A percentile compares a stretch with the other conserved stretches of the same genome.
Evolutionary conservation across 768 basidiomycete species (phyloP).

Genomic region (Kwoniella europaea): DNA sequence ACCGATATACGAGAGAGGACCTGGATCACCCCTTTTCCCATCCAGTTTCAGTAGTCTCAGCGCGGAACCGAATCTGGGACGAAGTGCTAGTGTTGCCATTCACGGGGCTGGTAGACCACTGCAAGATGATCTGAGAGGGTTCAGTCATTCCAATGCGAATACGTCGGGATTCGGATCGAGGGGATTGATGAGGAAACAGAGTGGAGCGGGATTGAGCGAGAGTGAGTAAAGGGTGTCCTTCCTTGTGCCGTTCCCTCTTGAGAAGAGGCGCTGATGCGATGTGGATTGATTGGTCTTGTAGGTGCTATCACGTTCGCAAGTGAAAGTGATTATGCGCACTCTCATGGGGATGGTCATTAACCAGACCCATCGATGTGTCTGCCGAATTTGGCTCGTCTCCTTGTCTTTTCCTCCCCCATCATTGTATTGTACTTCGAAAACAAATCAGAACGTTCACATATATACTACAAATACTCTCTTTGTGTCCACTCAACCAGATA

Average conservation of each 20-base stretch:
- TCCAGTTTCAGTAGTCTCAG: conserved; percentile 75
- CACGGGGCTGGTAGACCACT: conserved; percentile 29
- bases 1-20: conserved; percentile 63
- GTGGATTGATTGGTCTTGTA: conserved; percentile 1
- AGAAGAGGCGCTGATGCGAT: neutral
- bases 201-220: conserved; percentile 51
- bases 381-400: too few relatives aligned
- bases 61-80: conserved; percentile 67
- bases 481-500: too few relatives aligned
- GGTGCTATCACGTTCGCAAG: conserved; percentile 55
- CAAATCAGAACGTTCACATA: too few relatives aligned
- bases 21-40: conserved; percentile 80
- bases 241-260: neutral
- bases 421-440: too few relatives aligned
- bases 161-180: conserved; percentile 8
- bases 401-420: too few relatives aligned
- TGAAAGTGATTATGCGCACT: conserved; percentile 35
- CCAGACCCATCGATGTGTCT: too few relatives aligned
- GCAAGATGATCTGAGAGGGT: conserved; percentile 15
- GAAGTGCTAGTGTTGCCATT: conserved; percentile 43
- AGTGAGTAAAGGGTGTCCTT: conserved; percentile 35
- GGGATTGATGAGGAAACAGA: conserved; percentile 38
- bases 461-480: too few relatives aligned
- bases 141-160: neutral
- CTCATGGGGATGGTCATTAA: conserved; percentile 7